Conservation (phyloP, 1,284 basidiomycete genomes). For the Lentinula novae-zelandiae region DNA sequence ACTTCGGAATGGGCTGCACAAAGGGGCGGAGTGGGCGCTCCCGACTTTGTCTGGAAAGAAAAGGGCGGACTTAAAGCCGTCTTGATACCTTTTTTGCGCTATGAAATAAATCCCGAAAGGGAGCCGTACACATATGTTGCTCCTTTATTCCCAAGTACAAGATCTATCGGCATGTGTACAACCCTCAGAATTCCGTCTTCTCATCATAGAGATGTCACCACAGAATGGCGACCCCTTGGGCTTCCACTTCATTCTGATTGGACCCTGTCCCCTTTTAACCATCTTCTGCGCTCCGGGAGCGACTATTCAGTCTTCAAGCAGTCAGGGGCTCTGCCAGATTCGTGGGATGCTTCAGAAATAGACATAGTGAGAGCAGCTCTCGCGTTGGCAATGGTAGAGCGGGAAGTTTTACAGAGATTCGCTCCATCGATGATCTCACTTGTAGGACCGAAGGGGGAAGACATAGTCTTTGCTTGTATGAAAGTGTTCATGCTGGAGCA, state of each 20-base stretch:
- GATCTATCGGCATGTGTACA: conserved; percentile 49
- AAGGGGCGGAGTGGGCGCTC: conserved; percentile 33
- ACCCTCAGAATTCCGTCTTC: conserved; percentile 51
- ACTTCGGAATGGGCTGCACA: conserved; percentile 37
- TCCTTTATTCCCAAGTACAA: conserved; percentile 42
- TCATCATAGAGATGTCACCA: background rate
- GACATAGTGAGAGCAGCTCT: conserved; percentile 74
- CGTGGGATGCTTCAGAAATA: conserved; percentile 80
- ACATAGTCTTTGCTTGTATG: conserved; percentile 77
- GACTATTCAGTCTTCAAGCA: conserved; percentile 65
- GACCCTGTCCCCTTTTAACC: conserved; percentile 71
- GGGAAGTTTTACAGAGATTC: conserved; percentile 39
- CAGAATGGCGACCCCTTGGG: conserved; percentile 27
- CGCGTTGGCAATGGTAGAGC: conserved; percentile 45
- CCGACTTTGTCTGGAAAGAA: conserved; percentile 48
- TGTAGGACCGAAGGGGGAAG: conserved; percentile 42
- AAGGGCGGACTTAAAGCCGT: conserved; percentile 41
- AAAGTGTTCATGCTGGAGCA: conserved; percentile 96
- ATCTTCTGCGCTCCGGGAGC: conserved; percentile 77
- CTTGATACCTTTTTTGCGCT: conserved; percentile 57
- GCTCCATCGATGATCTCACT: conserved; percentile 35
- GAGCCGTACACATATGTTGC: conserved; percentile 35
- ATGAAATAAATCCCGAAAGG: conserved; percentile 18
- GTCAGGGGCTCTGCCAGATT: conserved; percentile 44
- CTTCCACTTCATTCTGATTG: conserved; percentile 75